Conservation (phyloP, 1,284 basidiomycete genomes). For the Sporisorium sorghi region DNA sequence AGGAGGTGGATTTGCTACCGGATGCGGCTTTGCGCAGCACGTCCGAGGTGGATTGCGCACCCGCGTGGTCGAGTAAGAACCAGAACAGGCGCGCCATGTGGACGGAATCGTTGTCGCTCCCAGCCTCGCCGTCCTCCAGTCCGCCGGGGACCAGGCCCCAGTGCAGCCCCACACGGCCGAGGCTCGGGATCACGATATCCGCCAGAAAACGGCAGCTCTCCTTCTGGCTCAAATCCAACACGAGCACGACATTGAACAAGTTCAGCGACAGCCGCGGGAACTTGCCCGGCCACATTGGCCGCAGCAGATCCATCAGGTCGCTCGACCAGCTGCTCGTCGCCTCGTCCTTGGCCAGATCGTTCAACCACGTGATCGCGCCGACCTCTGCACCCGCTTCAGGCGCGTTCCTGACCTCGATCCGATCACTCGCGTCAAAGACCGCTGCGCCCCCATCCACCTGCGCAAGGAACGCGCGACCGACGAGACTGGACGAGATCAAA, state of each 20-base stretch:
- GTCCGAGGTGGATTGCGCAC: conserved; percentile 26
- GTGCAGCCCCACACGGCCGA: conserved; percentile 53
- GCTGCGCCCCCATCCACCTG: conserved; percentile 68
- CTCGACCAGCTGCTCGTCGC: conserved; percentile 36
- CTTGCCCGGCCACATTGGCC: conserved; percentile 58
- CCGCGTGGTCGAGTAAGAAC: conserved; percentile 47
- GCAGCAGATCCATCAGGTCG: conserved; percentile 48
- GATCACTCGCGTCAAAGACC: conserved; percentile 66
- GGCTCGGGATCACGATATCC: conserved; percentile 50
- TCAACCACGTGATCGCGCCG: conserved; percentile 84
- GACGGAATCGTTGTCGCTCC: conserved; percentile 10
- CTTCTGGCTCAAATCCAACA: conserved; percentile 54
- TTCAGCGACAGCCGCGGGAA: conserved; percentile 61
- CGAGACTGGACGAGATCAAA: conserved; percentile 72
- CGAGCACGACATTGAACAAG: conserved; percentile 63
- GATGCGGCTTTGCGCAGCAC: conserved; percentile 45
- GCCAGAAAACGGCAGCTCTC: conserved; percentile 55
- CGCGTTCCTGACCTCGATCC: conserved; percentile 34
- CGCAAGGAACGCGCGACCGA: conserved; percentile 41
- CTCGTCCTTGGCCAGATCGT: conserved; percentile 87
- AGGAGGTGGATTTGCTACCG: conserved; percentile 12
- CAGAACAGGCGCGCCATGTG: conserved; percentile 57
- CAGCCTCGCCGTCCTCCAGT: conserved; percentile 34
- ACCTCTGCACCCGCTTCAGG: conserved; percentile 6
- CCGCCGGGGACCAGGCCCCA: conserved; percentile 63